Evolutionary conservation across 2,329 filamentous ascomycete species (phyloP).

Genomic region (Raffaelea ambrosiae): DNA sequence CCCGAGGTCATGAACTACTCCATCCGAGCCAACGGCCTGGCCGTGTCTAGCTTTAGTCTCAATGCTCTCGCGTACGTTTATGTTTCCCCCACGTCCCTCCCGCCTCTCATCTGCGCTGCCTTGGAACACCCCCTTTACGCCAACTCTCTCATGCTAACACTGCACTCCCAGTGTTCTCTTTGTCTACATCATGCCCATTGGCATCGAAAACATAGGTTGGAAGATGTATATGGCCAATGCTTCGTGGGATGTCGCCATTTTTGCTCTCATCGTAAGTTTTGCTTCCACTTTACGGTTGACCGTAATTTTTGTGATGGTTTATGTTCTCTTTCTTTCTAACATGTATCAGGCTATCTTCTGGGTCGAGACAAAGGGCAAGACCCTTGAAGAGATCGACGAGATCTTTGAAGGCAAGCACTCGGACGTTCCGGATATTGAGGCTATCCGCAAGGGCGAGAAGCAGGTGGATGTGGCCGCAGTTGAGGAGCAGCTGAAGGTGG

Average conservation of each 20-base stretch:
- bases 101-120: no score
- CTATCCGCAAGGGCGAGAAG: slow-evolving; percentile 10
- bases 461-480: slow-evolving; percentile 8
- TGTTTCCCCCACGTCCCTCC: no score
- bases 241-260: slow-evolving; percentile 30
- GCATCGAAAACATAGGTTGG: slow-evolving; percentile 32
- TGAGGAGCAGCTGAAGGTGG: slow-evolving; percentile 12
- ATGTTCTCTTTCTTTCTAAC: no score
- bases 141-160: no score
- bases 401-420: slow-evolving; percentile 24
- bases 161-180: slow-evolving; percentile 21
- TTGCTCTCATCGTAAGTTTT: slow-evolving; percentile 26
- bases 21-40: slow-evolving; percentile 38
- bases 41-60: slow-evolving; percentile 22
- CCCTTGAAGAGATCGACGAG: slow-evolving; percentile 27
- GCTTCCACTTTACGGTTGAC: no score
- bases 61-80: slow-evolving; percentile 21
- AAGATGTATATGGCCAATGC: slow-evolving; percentile 40
- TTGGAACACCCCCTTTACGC: no score
- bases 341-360: slow-evolving; percentile 23
- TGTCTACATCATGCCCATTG: slow-evolving; percentile 33
- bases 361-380: slow-evolving; percentile 29
- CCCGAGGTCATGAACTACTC: slow-evolving; percentile 23
- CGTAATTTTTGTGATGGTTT: no score
- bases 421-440: slow-evolving; percentile 14